Evolutionary conservation across 805 yeast species (phyloP).

Genomic region (Diddensiella santjacobensis): DNA sequence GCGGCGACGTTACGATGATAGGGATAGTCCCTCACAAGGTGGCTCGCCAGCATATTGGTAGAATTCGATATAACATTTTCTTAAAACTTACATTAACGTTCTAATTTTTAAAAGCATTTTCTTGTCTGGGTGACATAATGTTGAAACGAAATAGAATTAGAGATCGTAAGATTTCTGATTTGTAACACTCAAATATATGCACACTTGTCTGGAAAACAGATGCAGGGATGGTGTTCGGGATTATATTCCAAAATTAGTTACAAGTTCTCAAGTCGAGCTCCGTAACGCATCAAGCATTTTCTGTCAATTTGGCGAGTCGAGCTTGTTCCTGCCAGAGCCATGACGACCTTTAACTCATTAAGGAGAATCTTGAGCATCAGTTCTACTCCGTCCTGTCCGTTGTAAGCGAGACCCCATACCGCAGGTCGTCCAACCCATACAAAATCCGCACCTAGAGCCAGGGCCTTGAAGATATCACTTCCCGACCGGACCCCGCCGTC

Average conservation of each 20-base stretch:
- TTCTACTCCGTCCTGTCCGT: constrained; percentile 63
- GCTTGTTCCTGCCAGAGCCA: constrained; percentile 25
- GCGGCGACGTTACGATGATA: constrained; percentile 26
- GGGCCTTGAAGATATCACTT: constrained; percentile 60
- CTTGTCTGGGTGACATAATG: no score
- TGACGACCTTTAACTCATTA: constrained; percentile 23
- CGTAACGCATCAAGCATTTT: constrained; percentile 3
- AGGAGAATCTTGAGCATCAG: constrained; percentile 23
- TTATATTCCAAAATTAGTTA: no score
- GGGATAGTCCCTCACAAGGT: constrained; percentile 19
- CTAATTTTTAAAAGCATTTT: no score
- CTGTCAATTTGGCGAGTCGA: constrained; percentile 1
- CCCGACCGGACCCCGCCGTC: constrained; percentile 71
- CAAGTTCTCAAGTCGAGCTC: background rate
- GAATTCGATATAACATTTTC: no score
- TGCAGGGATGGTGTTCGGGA: no score
- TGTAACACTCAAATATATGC: no score
- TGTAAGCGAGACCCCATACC: constrained; percentile 59
- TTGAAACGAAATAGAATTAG: no score
- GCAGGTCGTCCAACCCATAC: constrained; percentile 64
- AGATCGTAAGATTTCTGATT: no score
- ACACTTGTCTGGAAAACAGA: no score
- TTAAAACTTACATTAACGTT: no score
- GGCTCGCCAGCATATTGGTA: constrained; percentile 20
- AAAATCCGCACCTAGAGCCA: constrained; percentile 64